phyloP scores from a whole-genome alignment of 345 rosid species.

The Camelina laxa region DNA sequence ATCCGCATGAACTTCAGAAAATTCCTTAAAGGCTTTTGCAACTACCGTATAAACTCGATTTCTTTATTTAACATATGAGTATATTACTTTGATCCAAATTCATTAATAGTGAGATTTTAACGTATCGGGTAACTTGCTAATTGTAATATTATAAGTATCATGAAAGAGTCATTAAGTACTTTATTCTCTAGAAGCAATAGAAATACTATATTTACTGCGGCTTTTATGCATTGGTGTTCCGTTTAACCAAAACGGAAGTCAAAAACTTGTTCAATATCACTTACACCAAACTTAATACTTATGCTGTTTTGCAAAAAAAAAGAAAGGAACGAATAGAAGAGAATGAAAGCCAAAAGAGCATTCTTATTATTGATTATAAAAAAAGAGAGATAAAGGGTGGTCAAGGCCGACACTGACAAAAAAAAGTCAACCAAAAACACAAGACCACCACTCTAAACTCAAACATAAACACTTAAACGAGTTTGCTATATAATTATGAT shows the following conservation, averaged over 20 bases:
- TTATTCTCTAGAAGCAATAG: too few species aligned
- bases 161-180: too few species aligned
- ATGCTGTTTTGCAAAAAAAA: background rate
- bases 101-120: background rate
- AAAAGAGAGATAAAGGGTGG: background rate
- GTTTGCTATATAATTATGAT: slow-evolving; percentile 5
- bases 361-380: slow-evolving; percentile 8
- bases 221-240: too few species aligned
- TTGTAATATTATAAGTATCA: too few species aligned
- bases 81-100: background rate
- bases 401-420: slow-evolving; percentile 22
- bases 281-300: background rate
- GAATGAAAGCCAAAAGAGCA: background rate
- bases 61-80: background rate
- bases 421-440: background rate
- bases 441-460: slow-evolving; percentile 24
- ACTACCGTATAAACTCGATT: background rate
- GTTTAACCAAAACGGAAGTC: too few species aligned
- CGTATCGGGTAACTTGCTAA: background rate
- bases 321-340: background rate
- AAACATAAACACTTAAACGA: background rate
- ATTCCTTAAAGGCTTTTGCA: background rate
- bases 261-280: too few species aligned
- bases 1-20: too few species aligned
- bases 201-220: too few species aligned